Percentiles rank a stretch among this genome's conserved stretches.
Evolutionary conservation across 768 basidiomycete genomes (phyloP).

Genomic region (Kwoniella botswanensis): DNA sequence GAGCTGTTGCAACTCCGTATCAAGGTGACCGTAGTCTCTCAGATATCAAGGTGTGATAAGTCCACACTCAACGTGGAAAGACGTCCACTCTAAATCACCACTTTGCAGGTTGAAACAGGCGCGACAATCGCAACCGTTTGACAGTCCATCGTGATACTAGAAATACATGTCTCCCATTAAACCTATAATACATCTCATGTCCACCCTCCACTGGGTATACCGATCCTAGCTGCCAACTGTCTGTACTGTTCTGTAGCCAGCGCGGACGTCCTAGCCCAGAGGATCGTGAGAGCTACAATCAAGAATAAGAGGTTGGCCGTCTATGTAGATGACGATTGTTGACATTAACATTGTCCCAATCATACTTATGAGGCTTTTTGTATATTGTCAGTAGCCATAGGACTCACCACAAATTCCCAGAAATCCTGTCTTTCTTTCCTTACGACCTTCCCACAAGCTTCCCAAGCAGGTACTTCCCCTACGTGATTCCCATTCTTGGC

Average conservation of each 20-base stretch:
- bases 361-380: no score
- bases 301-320: constrained; percentile 72
- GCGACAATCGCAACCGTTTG: no score
- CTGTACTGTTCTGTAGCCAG: constrained; percentile 76
- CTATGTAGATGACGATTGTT: constrained; percentile 33
- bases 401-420: constrained; percentile 90
- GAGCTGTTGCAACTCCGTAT: no score
- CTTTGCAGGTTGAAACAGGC: no score
- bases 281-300: constrained; percentile 67
- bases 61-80: no score
- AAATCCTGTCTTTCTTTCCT: constrained; percentile 80
- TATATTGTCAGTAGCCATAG: no score
- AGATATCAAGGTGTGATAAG: no score
- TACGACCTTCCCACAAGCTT: constrained; percentile 87
- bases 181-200: background rate
- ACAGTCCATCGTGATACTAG: background rate
- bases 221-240: constrained; percentile 84
- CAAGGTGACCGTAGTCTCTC: no score
- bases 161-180: background rate
- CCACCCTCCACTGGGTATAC: constrained; percentile 60
- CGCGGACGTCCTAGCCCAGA: constrained; percentile 72
- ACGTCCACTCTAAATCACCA: no score
- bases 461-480: constrained; percentile 77
- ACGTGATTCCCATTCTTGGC: constrained; percentile 21
- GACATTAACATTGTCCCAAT: no score